These are phyloP conservation scores for Candida andamanensis DNA, from an alignment of 805 yeast species.

Conservation along the genomic window DNA sequence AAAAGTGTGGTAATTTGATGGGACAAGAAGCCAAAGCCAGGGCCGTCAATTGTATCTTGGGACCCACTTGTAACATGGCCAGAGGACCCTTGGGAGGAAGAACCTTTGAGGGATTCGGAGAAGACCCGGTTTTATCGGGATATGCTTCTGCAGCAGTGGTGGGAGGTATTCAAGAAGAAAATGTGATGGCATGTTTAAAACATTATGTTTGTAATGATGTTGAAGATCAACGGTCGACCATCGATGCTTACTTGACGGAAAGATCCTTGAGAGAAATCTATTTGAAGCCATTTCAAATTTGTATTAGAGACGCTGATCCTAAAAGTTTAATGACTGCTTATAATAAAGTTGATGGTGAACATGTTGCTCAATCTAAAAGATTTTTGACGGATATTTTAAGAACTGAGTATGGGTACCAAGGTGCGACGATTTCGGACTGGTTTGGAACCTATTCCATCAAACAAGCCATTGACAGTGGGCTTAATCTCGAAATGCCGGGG, in stretches of 20 bases:
- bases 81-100: slow-evolving; percentile 59
- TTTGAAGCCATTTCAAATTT: slow-evolving; percentile 58
- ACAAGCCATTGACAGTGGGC: slow-evolving; percentile 47
- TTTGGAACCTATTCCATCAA: slow-evolving; percentile 48
- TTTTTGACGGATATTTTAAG: slow-evolving; percentile 45
- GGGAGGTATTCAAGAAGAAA: slow-evolving; percentile 49
- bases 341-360: slow-evolving; percentile 59
- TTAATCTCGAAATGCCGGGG: slow-evolving; percentile 68
- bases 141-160: slow-evolving; percentile 46
- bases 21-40: slow-evolving; percentile 51
- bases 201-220: slow-evolving; percentile 62
- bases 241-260: slow-evolving; percentile 47
- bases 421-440: slow-evolving; percentile 62
- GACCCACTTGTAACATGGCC: slow-evolving; percentile 46
- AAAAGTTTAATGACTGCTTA: slow-evolving; percentile 57
- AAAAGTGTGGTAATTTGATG: slow-evolving; percentile 48
- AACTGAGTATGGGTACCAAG: slow-evolving; percentile 54
- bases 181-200: slow-evolving; percentile 53
- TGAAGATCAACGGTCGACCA: slow-evolving; percentile 49
- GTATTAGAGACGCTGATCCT: slow-evolving; percentile 49
- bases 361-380: slow-evolving; percentile 43
- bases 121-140: slow-evolving; percentile 51
- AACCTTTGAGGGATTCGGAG: slow-evolving; percentile 57
- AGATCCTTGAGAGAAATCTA: slow-evolving; percentile 64
- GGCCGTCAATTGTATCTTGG: slow-evolving; percentile 39